Percentiles rank a stretch among this genome's conserved stretches.
These are phyloP conservation scores for Cytospora mali DNA, from an alignment of 2,329 filamentous ascomycete genomes.

Conservation along the genomic window DNA sequence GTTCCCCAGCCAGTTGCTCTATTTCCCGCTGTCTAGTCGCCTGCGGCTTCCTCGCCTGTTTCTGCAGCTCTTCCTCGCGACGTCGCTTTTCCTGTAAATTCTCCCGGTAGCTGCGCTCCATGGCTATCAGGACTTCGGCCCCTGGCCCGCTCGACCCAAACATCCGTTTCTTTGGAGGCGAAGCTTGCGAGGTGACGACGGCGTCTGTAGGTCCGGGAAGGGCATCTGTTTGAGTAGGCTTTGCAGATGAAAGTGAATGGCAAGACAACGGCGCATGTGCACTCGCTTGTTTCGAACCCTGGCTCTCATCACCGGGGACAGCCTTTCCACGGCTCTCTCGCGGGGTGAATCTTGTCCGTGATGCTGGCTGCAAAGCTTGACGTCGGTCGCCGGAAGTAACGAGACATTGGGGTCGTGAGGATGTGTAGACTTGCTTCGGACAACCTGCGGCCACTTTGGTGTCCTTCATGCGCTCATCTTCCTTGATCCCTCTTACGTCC, in stretches of 20 bases:
- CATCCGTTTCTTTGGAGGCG: constrained; percentile 38
- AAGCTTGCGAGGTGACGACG: not conserved
- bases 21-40: not conserved
- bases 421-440: not conserved
- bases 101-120: constrained; percentile 37
- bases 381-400: not conserved
- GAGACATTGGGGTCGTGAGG: not conserved
- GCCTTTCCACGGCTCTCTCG: not conserved
- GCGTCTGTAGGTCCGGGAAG: not conserved
- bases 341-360: not conserved
- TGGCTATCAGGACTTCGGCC: constrained; percentile 34
- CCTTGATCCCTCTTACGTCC: not conserved
- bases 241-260: not conserved
- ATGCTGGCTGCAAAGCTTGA: not conserved
- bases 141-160: constrained; percentile 38
- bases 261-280: not conserved
- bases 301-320: not conserved
- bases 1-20: not conserved
- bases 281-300: not conserved
- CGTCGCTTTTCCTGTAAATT: constrained; percentile 31
- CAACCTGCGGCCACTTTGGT: not conserved
- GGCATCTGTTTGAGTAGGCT: not conserved
- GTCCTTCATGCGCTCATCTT: not conserved
- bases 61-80: constrained; percentile 19
- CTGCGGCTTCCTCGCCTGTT: too few species aligned